These are phyloP conservation scores for Exophiala xenobiotica DNA, from an alignment of 2,329 filamentous ascomycete genomes.

Conservation along the genomic window DNA sequence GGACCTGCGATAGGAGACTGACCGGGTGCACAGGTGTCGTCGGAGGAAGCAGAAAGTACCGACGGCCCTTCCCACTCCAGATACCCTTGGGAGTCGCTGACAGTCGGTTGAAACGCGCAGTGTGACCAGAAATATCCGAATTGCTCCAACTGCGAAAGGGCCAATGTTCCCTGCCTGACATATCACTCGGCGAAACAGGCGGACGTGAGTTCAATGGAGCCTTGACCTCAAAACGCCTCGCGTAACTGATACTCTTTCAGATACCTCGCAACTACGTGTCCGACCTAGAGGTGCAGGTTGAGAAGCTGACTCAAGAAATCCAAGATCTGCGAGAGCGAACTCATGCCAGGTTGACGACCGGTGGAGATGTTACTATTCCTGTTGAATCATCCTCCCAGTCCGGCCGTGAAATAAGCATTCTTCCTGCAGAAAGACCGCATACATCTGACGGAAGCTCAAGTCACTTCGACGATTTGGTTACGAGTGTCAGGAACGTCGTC, in stretches of 20 bases:
- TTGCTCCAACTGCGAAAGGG: conserved; percentile 31
- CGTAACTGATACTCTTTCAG: conserved; percentile 5
- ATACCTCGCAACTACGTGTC: conserved; percentile 31
- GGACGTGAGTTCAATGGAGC: conserved; percentile 22
- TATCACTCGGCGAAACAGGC: conserved; percentile 31
- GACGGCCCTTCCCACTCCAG: no score
- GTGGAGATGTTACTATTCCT: no score
- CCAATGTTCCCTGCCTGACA: conserved; percentile 26
- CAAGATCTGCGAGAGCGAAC: conserved; percentile 22
- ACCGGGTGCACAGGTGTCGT: conserved; percentile 13
- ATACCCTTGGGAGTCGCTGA: no score
- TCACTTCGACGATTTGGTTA: conserved; percentile 8
- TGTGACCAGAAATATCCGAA: conserved; percentile 31
- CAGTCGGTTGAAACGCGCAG: no score
- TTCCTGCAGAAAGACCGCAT: not conserved
- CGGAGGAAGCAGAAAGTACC: conserved; percentile 20
- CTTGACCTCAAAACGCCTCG: not conserved
- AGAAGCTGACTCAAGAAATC: conserved; percentile 21
- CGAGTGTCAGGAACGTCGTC: conserved; percentile 13
- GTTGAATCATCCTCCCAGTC: no score
- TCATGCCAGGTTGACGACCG: not conserved
- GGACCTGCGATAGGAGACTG: not conserved
- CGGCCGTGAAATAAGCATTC: conserved; percentile 1
- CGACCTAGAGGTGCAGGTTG: conserved; percentile 28
- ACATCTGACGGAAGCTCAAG: conserved; percentile 1